phyloP scores from a whole-genome alignment of 2,329 filamentous ascomycete species.

The Fusarium xylarioides region DNA sequence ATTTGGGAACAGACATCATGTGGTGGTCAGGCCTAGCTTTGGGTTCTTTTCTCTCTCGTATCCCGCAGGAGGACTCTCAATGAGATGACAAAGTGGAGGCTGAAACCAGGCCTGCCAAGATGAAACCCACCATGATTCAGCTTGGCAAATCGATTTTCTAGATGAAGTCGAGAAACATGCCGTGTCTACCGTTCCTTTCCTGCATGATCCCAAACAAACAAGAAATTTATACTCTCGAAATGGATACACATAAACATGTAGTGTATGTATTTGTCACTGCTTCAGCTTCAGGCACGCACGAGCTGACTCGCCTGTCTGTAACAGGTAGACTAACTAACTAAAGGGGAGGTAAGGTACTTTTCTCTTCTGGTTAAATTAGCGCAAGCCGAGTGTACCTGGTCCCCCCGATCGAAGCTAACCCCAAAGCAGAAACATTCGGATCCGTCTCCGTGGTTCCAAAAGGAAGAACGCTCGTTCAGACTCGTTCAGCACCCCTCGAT shows the following conservation, averaged over 20 bases:
- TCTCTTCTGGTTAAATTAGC: not conserved
- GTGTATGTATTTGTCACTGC: not conserved
- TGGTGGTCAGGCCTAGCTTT: not conserved
- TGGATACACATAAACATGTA: not conserved
- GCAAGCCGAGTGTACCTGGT: not conserved
- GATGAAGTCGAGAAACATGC: slow-evolving; percentile 17
- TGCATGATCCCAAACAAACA: not conserved
- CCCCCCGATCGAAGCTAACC: slow-evolving; percentile 7
- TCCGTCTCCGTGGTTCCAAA: slow-evolving; percentile 21
- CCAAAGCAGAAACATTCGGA: slow-evolving; percentile 1
- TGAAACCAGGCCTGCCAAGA: slow-evolving; percentile 19
- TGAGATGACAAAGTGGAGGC: slow-evolving; percentile 3
- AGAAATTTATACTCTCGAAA: not conserved
- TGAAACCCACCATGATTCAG: slow-evolving; percentile 25
- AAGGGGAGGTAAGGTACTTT: not conserved
- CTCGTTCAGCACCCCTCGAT: not conserved
- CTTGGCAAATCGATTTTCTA: slow-evolving; percentile 1
- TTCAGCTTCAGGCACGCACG: not conserved
- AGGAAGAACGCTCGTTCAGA: not conserved
- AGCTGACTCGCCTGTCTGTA: not conserved
- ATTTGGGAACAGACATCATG: not conserved
- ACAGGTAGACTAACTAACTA: not conserved
- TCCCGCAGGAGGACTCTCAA: not conserved
- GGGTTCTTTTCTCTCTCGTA: not conserved
- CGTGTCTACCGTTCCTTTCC: not conserved